Evolutionary conservation across 2,329 filamentous ascomycete genomes (phyloP).

Genomic region (Thielaviopsis ethacetica): DNA sequence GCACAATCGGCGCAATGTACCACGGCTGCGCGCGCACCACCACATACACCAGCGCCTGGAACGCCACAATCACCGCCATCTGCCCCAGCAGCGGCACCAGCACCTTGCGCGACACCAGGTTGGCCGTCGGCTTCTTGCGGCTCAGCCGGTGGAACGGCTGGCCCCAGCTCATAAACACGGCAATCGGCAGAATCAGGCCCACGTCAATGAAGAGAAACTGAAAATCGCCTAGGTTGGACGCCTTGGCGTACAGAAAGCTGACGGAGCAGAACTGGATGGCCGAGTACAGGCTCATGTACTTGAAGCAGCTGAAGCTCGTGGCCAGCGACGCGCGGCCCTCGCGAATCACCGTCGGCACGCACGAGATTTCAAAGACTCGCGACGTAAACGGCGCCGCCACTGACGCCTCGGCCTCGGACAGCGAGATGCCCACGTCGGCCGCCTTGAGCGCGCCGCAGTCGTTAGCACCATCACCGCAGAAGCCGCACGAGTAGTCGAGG

Average conservation of each 20-base stretch:
- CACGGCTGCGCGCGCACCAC: conserved; percentile 65
- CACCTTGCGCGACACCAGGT: conserved; percentile 84
- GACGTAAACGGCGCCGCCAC: conserved; percentile 98
- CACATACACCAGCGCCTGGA: conserved; percentile 60
- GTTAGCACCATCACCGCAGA: conserved; percentile 94
- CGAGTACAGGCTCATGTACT: conserved; percentile 98
- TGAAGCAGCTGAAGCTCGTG: conserved; percentile 99
- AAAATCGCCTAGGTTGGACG: conserved; percentile 90
- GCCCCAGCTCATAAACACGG: conserved; percentile 98
- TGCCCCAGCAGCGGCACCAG: conserved; percentile 79
- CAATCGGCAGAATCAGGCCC: conserved; percentile 81
- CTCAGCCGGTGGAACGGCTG: conserved; percentile 63
- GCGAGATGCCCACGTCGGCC: conserved; percentile 89
- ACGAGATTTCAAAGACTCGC: conserved; percentile 87
- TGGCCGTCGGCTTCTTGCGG: conserved; percentile 76
- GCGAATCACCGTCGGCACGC: conserved; percentile 82
- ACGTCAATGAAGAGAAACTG: conserved; percentile 97
- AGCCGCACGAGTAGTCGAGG: conserved; percentile 87
- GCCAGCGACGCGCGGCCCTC: conserved; percentile 89
- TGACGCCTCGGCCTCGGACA: conserved; percentile 93
- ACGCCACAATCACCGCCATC: conserved; percentile 61
- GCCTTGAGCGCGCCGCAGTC: conserved; percentile 95
- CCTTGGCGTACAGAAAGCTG: conserved; percentile 86
- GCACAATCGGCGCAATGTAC: conserved; percentile 62
- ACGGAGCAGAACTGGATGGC: conserved; percentile 98